These are phyloP conservation scores for Torulaspora indica DNA, from an alignment of 805 yeast species.

Conservation along the genomic window DNA sequence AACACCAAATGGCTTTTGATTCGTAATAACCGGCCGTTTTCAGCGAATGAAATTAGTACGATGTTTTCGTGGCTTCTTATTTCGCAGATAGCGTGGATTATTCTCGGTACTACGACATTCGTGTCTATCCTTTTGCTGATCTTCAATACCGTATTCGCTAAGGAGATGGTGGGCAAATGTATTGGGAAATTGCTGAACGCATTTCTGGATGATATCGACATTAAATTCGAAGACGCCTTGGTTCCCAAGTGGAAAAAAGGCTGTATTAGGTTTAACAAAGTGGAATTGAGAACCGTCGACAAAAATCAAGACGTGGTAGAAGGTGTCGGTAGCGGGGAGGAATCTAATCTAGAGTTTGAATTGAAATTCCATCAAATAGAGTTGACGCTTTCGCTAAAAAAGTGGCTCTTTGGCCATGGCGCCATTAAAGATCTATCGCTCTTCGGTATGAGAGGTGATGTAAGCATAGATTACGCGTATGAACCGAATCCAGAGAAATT, in stretches of 20 bases:
- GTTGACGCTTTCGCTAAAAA: slow-evolving; percentile 69
- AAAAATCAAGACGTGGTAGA: slow-evolving; percentile 27
- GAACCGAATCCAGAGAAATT: slow-evolving; percentile 32
- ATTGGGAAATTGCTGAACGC: slow-evolving; percentile 74
- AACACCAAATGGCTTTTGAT: slow-evolving; percentile 73
- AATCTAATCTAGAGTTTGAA: slow-evolving; percentile 56
- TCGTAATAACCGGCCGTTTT: slow-evolving; percentile 75
- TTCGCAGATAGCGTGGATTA: slow-evolving; percentile 73
- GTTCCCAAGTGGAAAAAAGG: slow-evolving; percentile 92
- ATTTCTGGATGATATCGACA: slow-evolving; percentile 66
- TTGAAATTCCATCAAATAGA: slow-evolving; percentile 75
- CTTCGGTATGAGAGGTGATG: slow-evolving; percentile 78
- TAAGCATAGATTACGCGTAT: slow-evolving; percentile 47
- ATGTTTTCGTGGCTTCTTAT: slow-evolving; percentile 84
- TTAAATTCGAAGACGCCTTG: slow-evolving; percentile 81
- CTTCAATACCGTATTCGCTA: slow-evolving; percentile 78
- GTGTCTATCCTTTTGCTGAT: slow-evolving; percentile 71
- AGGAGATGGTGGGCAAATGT: slow-evolving; percentile 76
- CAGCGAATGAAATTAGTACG: slow-evolving; percentile 82
- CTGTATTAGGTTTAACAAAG: slow-evolving; percentile 71
- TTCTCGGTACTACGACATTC: slow-evolving; percentile 88
- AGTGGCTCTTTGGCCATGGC: slow-evolving; percentile 87
- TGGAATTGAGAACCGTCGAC: slow-evolving; percentile 57
- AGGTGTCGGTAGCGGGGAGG: background rate
- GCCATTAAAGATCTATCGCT: slow-evolving; percentile 72